A percentile compares a stretch with the other conserved stretches of the same genome.
Conservation (phyloP, 2,329 filamentous ascomycete species). For the Cytospora mali region DNA sequence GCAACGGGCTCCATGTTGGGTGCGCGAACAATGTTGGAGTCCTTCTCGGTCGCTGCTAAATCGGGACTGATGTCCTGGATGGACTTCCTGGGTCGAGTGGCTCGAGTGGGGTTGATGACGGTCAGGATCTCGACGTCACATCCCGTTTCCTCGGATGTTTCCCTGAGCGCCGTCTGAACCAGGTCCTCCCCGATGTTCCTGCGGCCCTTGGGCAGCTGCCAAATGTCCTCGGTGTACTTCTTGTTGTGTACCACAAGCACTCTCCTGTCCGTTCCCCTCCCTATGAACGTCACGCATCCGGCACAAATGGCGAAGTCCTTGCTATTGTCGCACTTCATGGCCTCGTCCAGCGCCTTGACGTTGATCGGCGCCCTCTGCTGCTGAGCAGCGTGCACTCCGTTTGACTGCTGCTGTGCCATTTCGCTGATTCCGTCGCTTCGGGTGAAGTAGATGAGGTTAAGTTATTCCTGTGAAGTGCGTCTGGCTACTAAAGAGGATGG, state of each 20-base stretch:
- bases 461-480: too few relatives aligned
- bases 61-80: constrained; percentile 13
- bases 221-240: constrained; percentile 41
- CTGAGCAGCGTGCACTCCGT: neutral
- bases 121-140: constrained; percentile 42
- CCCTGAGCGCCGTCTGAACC: constrained; percentile 46
- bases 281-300: constrained; percentile 49
- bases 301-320: constrained; percentile 48
- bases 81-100: constrained; percentile 36
- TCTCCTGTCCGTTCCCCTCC: constrained; percentile 37
- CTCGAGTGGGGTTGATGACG: constrained; percentile 47
- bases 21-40: constrained; percentile 9
- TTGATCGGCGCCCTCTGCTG: constrained; percentile 28
- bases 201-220: constrained; percentile 52
- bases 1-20: constrained; percentile 42
- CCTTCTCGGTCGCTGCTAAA: neutral
- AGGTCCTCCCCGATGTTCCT: constrained; percentile 51
- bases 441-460: neutral
- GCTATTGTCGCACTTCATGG: constrained; percentile 45
- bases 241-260: constrained; percentile 49
- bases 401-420: neutral
- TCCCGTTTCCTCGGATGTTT: constrained; percentile 53
- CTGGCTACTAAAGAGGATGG: too few relatives aligned
- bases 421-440: neutral
- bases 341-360: constrained; percentile 36